phyloP scores from a whole-genome alignment of 2,329 filamentous ascomycete genomes.

The Phialemoniopsis sp. region DNA sequence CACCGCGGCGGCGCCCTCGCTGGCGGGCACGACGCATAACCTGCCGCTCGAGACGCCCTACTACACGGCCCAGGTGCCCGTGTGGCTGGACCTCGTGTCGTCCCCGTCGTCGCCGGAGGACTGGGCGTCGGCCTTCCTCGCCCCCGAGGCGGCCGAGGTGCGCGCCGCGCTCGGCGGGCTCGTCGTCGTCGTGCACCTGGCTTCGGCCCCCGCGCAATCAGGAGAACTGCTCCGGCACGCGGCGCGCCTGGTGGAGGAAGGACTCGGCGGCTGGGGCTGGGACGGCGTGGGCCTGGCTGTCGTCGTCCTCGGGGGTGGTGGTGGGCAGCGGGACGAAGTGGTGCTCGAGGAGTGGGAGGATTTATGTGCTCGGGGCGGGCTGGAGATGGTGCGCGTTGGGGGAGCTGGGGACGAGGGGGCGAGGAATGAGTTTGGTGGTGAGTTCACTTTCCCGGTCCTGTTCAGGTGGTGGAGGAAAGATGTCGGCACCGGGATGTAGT shows the following conservation, averaged over 20 bases:
- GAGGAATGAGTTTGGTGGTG: conserved; percentile 58
- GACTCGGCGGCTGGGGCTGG: conserved; percentile 58
- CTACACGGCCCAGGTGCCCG: conserved; percentile 55
- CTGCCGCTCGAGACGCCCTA: conserved; percentile 54
- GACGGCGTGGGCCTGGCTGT: conserved; percentile 60
- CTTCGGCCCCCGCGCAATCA: conserved; percentile 11
- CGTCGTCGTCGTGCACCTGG: conserved; percentile 49
- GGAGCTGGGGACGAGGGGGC: conserved; percentile 28
- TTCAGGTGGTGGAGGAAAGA: no score
- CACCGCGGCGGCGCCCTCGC: conserved; percentile 23
- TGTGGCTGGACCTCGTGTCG: conserved; percentile 62
- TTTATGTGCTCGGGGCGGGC: conserved; percentile 47
- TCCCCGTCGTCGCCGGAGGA: conserved; percentile 26
- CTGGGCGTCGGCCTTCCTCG: conserved; percentile 57
- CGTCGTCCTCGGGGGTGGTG: conserved; percentile 36
- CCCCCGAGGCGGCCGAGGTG: conserved; percentile 58
- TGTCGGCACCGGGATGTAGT: no score
- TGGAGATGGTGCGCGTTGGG: conserved; percentile 58
- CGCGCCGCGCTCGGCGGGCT: conserved; percentile 56
- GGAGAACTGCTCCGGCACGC: conserved; percentile 46
- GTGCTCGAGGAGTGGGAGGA: conserved; percentile 59
- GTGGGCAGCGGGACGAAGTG: conserved; percentile 13
- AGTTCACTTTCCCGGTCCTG: conserved; percentile 13
- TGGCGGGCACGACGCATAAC: conserved; percentile 57
- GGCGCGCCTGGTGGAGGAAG: conserved; percentile 49